phyloP scores from a whole-genome alignment of 2,329 filamentous ascomycete genomes.

The Myriosclerotinia scirpicola region DNA sequence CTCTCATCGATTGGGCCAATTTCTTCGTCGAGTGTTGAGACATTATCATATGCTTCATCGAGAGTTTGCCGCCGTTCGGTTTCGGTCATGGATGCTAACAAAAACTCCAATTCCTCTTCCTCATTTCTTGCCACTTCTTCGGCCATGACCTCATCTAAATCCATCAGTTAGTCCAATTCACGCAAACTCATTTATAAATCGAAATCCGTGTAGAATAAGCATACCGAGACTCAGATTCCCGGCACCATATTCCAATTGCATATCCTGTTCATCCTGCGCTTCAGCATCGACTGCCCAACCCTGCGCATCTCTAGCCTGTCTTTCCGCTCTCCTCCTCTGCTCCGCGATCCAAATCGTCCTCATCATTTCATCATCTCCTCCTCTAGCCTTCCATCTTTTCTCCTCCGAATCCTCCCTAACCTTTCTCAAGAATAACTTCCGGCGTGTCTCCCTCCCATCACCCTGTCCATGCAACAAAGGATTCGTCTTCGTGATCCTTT shows the following conservation, averaged over 20 bases:
- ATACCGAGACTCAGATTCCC: slow-evolving; percentile 22
- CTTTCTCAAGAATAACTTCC: slow-evolving; percentile 68
- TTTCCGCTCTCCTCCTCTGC: slow-evolving; percentile 41
- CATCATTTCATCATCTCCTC: slow-evolving; percentile 60
- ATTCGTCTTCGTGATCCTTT: slow-evolving; percentile 59
- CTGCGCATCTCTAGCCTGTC: slow-evolving; percentile 37
- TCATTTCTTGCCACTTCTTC: slow-evolving; percentile 54
- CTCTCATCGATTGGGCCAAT: slow-evolving; percentile 10
- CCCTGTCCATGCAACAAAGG: slow-evolving; percentile 57
- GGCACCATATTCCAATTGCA: slow-evolving; percentile 17
- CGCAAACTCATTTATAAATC: background rate
- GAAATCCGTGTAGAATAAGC: background rate
- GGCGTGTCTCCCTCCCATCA: slow-evolving; percentile 62
- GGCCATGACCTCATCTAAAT: slow-evolving; percentile 46
- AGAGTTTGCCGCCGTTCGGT: slow-evolving; percentile 25
- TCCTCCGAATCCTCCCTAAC: slow-evolving; percentile 62
- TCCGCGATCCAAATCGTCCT: slow-evolving; percentile 44
- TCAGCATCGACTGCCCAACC: slow-evolving; percentile 27
- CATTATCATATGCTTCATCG: slow-evolving; percentile 14
- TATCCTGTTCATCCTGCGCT: slow-evolving; percentile 26
- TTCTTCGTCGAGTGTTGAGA: slow-evolving; percentile 23
- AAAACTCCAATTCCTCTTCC: slow-evolving; percentile 57
- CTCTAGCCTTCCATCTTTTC: slow-evolving; percentile 57
- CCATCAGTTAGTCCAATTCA: slow-evolving; percentile 8
- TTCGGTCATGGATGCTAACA: slow-evolving; percentile 51